Evolutionary conservation across 2,329 filamentous ascomycete genomes (phyloP).

Genomic region (Claviceps arundinis): DNA sequence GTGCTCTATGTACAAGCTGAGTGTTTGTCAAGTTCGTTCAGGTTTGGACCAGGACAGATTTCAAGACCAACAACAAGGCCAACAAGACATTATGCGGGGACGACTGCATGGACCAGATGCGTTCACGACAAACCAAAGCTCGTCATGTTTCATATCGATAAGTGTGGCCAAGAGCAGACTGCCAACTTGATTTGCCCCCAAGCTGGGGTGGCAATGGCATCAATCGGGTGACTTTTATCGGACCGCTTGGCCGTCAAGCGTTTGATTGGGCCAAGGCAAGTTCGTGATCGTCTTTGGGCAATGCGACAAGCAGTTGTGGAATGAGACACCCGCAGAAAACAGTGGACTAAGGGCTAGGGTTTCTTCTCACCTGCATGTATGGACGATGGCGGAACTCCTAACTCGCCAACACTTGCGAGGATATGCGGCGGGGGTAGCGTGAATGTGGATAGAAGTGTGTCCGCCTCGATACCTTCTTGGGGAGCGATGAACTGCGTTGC

Average conservation of each 20-base stretch:
- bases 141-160: not conserved
- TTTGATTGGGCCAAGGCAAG: not conserved
- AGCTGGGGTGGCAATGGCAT: not conserved
- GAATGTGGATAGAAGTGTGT: not conserved
- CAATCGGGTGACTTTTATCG: not conserved
- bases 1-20: not conserved
- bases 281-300: not conserved
- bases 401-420: not conserved
- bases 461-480: not conserved
- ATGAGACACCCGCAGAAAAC: not conserved
- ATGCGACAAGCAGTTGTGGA: not conserved
- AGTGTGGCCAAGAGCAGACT: not conserved
- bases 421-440: not conserved
- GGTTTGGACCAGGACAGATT: no score
- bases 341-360: not conserved
- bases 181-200: no score
- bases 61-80: not conserved
- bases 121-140: not conserved
- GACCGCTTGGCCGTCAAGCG: not conserved
- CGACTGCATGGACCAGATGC: not conserved
- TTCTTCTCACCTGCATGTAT: conserved; percentile 1
- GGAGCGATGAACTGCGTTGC: not conserved
- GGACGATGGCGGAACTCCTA: not conserved
- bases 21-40: not conserved
- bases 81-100: not conserved